A percentile compares a stretch with the other conserved stretches of the same genome.
phyloP scores from a whole-genome alignment of 2,329 filamentous ascomycete species.

The Verruconis gallopava region DNA sequence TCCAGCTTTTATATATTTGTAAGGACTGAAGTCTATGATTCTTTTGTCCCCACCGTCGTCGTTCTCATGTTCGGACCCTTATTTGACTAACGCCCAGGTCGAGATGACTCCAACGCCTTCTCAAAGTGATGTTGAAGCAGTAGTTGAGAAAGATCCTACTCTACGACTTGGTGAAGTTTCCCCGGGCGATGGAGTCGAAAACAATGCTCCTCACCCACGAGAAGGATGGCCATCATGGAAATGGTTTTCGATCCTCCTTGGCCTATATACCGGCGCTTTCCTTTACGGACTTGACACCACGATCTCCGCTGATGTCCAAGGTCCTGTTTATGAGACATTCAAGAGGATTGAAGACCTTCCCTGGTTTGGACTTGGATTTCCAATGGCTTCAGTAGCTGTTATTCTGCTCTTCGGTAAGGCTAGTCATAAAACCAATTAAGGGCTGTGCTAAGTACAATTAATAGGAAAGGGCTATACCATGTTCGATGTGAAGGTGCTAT shows the following conservation, averaged over 20 bases:
- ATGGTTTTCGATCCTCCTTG: neutral
- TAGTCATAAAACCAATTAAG: too few species aligned
- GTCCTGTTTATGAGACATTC: conserved; percentile 16
- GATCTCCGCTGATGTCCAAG: conserved; percentile 21
- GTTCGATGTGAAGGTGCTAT: conserved; percentile 19
- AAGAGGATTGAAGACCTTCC: conserved; percentile 18
- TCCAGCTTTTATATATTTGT: too few species aligned
- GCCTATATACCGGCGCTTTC: conserved; percentile 2
- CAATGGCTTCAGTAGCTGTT: conserved; percentile 14
- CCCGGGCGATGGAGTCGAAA: neutral
- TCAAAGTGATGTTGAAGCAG: neutral
- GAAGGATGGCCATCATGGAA: neutral
- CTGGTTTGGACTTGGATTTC: conserved; percentile 20
- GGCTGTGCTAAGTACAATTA: too few species aligned
- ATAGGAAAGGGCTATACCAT: conserved; percentile 16
- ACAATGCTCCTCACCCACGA: neutral
- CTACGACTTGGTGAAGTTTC: neutral
- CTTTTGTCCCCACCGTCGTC: too few species aligned
- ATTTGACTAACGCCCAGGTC: too few species aligned
- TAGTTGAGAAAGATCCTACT: neutral
- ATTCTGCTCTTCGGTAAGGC: conserved; percentile 15
- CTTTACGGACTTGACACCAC: conserved; percentile 15
- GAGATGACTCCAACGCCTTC: neutral
- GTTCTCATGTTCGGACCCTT: too few species aligned
- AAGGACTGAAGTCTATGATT: too few species aligned